These are phyloP conservation scores for Toxoplasma gondii DNA, from an alignment of 169 alveolate genomes.

Conservation along the genomic window DNA sequence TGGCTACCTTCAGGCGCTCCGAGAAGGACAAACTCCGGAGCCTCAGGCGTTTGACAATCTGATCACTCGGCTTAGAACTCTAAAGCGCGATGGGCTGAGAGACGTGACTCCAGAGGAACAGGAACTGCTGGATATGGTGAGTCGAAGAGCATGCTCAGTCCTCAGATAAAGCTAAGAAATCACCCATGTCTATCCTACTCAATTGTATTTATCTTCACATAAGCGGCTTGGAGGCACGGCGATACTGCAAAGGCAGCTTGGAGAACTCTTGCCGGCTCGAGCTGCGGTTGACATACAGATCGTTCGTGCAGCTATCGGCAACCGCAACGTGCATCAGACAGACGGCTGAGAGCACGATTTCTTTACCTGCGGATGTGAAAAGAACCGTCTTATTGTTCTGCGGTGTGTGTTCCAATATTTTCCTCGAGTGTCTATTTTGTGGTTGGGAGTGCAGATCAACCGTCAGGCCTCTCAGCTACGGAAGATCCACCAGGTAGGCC, in stretches of 20 bases:
- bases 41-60: neutral
- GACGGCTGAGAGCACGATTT: too few species aligned
- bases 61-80: neutral
- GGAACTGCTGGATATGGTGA: constrained; percentile 6
- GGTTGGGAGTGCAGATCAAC: neutral
- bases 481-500: constrained; percentile 17
- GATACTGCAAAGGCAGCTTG: too few species aligned
- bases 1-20: neutral
- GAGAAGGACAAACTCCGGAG: neutral
- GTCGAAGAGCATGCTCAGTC: neutral
- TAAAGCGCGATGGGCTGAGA: neutral
- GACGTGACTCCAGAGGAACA: neutral
- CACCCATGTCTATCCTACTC: too few species aligned
- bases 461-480: constrained; percentile 18
- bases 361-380: neutral
- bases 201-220: too few species aligned
- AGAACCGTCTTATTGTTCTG: neutral
- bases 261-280: neutral
- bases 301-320: too few species aligned
- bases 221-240: too few species aligned
- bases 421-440: neutral
- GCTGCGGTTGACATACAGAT: neutral
- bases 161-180: too few species aligned
- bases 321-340: too few species aligned
- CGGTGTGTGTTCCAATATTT: neutral